These are phyloP conservation scores for Adansonia digitata DNA, from an alignment of 345 rosid species.

Conservation along the genomic window DNA sequence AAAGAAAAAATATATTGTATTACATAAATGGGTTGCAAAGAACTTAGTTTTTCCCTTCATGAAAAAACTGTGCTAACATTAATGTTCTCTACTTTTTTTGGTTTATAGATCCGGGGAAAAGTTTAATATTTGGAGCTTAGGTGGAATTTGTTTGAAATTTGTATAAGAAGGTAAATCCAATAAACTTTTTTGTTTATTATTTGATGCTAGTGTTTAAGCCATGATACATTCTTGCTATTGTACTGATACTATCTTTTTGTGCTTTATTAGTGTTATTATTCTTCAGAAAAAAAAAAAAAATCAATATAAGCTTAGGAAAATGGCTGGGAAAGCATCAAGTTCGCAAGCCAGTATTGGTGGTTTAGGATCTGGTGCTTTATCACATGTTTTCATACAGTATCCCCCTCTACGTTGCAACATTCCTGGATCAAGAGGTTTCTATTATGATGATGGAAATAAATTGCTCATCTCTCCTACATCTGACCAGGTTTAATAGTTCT, in stretches of 20 bases:
- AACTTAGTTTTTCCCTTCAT: background rate
- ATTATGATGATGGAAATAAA: conserved; percentile 91
- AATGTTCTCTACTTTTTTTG: conserved; percentile 13
- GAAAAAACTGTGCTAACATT: conserved; percentile 12
- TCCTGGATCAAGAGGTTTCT: conserved; percentile 68
- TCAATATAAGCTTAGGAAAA: conserved; percentile 17
- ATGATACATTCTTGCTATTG: background rate
- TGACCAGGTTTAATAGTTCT: conserved; percentile 48
- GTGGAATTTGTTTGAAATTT: background rate
- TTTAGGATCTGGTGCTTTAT: conserved; percentile 60
- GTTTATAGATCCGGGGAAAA: conserved; percentile 51
- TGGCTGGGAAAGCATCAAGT: conserved; percentile 68
- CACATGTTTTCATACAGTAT: conserved; percentile 74
- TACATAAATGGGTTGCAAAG: background rate
- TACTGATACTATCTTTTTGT: background rate
- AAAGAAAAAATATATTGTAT: background rate
- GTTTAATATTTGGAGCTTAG: conserved; percentile 25
- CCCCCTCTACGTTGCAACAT: conserved; percentile 65
- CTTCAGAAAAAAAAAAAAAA: background rate
- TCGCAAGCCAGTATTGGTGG: conserved; percentile 52
- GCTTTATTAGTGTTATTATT: conserved; percentile 5
- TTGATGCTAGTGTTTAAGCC: background rate
- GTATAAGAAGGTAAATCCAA: background rate
- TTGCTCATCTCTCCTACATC: conserved; percentile 55
- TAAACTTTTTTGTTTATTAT: background rate